These are phyloP conservation scores for Aspergillus phoenicis DNA, from an alignment of 2,329 filamentous ascomycete species.

Conservation along the genomic window DNA sequence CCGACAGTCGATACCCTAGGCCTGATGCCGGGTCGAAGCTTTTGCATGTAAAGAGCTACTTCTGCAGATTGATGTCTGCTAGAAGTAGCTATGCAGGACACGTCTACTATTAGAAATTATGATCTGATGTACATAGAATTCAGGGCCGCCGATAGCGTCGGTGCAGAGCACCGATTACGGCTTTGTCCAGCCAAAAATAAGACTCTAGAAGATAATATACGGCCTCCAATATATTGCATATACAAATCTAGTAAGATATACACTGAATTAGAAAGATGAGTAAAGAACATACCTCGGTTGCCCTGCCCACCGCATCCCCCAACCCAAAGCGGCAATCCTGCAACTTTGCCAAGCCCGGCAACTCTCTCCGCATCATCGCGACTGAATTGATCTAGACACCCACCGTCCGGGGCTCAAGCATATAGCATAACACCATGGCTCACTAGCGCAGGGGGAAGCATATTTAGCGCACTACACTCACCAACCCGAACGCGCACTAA, in stretches of 20 bases:
- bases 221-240: too few species aligned
- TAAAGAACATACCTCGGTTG: constrained; percentile 29
- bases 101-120: too few species aligned
- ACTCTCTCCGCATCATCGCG: constrained; percentile 4
- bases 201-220: too few species aligned
- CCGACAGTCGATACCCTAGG: neutral
- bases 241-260: too few species aligned
- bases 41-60: neutral
- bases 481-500: neutral
- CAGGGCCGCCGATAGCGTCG: neutral
- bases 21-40: neutral
- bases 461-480: neutral
- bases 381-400: neutral
- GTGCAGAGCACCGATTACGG: neutral
- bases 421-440: neutral
- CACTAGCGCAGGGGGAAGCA: neutral
- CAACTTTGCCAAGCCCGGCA: constrained; percentile 39
- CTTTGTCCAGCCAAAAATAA: neutral
- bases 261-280: neutral
- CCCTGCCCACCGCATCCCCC: constrained; percentile 30
- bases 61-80: neutral
- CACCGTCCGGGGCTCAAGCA: neutral
- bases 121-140: neutral
- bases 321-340: constrained; percentile 33
- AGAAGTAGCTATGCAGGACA: neutral